Evolutionary conservation across 1,139 yeast species (phyloP).

Genomic region (Suhomyces terraborum): DNA sequence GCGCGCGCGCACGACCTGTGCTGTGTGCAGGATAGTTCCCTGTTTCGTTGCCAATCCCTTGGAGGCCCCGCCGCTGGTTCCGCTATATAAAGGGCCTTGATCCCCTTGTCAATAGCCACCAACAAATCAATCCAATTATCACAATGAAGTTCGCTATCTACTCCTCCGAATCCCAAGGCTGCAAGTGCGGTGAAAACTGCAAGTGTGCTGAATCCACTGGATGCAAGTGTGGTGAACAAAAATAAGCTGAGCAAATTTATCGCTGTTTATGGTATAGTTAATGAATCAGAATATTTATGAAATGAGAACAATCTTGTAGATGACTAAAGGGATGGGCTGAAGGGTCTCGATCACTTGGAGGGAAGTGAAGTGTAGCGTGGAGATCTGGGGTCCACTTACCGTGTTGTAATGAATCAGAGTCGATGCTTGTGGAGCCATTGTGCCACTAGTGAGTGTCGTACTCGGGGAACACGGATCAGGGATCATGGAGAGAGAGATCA

Average conservation of each 20-base stretch:
- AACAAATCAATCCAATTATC: conserved; percentile 16
- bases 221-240: conserved; percentile 28
- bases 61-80: conserved; percentile 10
- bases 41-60: neutral
- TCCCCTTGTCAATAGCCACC: neutral
- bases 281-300: conserved; percentile 1
- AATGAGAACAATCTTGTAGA: neutral
- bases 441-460: too few relatives aligned
- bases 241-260: conserved; percentile 9
- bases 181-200: conserved; percentile 29
- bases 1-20: neutral
- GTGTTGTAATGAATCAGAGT: too few relatives aligned
- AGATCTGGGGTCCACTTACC: too few relatives aligned
- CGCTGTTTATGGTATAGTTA: neutral
- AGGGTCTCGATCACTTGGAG: too few relatives aligned
- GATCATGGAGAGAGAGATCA: too few relatives aligned
- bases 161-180: conserved; percentile 20
- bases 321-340: too few relatives aligned
- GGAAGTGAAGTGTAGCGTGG: too few relatives aligned
- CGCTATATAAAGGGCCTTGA: conserved; percentile 6
- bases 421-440: too few relatives aligned
- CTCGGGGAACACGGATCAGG: too few relatives aligned
- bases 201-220: conserved; percentile 27
- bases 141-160: conserved; percentile 12
- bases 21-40: too few relatives aligned